Conservation (phyloP, 2,329 filamentous ascomycete genomes). For the Penicillium expansum region DNA sequence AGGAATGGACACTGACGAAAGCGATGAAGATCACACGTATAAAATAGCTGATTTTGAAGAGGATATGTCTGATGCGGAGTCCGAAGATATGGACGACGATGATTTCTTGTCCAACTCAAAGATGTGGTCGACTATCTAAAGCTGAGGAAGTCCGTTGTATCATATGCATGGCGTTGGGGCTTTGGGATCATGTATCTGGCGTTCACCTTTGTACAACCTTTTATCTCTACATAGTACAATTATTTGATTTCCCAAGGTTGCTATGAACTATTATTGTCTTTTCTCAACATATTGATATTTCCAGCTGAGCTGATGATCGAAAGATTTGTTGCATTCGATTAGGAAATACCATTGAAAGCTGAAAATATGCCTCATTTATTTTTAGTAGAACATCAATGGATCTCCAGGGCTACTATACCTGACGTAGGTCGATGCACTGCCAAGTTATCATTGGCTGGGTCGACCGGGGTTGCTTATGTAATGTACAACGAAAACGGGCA, state of each 20-base stretch:
- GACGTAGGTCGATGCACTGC: neutral
- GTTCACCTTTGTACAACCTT: neutral
- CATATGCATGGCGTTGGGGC: constrained; percentile 4
- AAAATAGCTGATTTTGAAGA: neutral
- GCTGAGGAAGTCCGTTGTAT: neutral
- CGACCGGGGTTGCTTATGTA: constrained; percentile 15
- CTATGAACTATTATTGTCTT: neutral
- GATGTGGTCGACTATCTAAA: constrained; percentile 17
- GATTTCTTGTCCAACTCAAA: constrained; percentile 11
- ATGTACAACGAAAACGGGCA: constrained; percentile 12
- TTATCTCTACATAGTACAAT: neutral
- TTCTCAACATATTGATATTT: neutral
- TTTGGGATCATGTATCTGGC: neutral
- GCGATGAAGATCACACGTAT: constrained; percentile 14
- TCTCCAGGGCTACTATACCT: neutral
- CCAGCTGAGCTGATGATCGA: no score
- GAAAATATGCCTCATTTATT: neutral
- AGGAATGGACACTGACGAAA: constrained; percentile 17
- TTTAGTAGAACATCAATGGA: neutral
- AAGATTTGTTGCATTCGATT: neutral
- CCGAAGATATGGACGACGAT: neutral
- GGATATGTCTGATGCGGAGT: neutral
- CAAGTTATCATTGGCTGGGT: neutral
- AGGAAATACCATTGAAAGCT: neutral
- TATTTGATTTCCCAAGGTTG: neutral